A percentile compares a stretch with the other conserved stretches of the same genome.
phyloP scores from a whole-genome alignment of 2,329 filamentous ascomycete genomes.

The Blumeriella jaapii region DNA sequence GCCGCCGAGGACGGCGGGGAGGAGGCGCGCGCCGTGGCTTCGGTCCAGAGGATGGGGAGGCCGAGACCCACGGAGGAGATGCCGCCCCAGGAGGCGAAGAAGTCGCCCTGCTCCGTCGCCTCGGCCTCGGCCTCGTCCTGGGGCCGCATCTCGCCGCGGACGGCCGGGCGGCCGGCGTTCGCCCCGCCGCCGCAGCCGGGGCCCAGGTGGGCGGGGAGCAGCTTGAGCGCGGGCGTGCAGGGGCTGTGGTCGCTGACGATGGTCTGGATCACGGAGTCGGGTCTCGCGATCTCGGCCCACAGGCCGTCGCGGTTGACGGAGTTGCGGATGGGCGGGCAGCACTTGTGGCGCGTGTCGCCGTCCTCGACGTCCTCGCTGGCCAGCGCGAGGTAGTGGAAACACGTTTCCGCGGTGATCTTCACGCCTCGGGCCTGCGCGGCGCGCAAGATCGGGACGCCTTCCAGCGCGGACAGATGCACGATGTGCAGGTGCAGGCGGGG shows the following conservation, averaged over 20 bases:
- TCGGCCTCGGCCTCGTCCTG: slow-evolving; percentile 30
- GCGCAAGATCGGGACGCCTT: slow-evolving; percentile 55
- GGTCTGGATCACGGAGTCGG: slow-evolving; percentile 75
- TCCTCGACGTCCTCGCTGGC: slow-evolving; percentile 54
- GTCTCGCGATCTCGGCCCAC: slow-evolving; percentile 66
- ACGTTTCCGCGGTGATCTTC: slow-evolving; percentile 66
- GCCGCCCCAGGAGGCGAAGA: slow-evolving; percentile 93
- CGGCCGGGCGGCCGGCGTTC: slow-evolving; percentile 16
- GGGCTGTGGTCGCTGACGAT: slow-evolving; percentile 94
- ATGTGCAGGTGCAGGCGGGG: slow-evolving; percentile 82
- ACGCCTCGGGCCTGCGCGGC: slow-evolving; percentile 49
- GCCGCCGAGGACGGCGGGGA: too few relatives aligned
- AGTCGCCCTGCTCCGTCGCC: slow-evolving; percentile 54
- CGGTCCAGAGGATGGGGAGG: slow-evolving; percentile 68
- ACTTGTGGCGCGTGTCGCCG: slow-evolving; percentile 63
- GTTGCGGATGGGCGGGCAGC: slow-evolving; percentile 59
- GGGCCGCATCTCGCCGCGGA: slow-evolving; percentile 19
- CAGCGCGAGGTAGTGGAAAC: slow-evolving; percentile 62
- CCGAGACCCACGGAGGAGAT: slow-evolving; percentile 91
- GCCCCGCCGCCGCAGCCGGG: slow-evolving; percentile 19
- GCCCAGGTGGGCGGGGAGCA: slow-evolving; percentile 57
- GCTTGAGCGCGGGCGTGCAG: slow-evolving; percentile 88
- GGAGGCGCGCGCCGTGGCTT: slow-evolving; percentile 31
- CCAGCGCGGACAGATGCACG: slow-evolving; percentile 57
- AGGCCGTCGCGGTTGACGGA: slow-evolving; percentile 49